Base-by-base conservation (phyloP, 495 filamentous ascomycete genomes). In the Xylaria castorea region DNA sequence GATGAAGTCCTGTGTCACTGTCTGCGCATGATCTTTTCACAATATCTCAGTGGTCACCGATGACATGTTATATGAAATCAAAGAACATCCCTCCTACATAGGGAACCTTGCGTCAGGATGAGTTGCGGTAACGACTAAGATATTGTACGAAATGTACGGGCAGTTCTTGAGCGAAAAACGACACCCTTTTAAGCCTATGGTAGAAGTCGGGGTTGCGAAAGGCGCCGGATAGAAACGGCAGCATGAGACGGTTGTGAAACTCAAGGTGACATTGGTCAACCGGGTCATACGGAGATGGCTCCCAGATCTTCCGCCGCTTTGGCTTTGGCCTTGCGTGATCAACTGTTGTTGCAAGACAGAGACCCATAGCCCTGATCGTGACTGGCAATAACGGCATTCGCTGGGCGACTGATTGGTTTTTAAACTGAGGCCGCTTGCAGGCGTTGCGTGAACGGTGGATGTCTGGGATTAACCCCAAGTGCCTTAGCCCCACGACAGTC, bases 241-340 rank as follows among this genome's bases (percentile, higher is more conserved):
- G 30, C 32, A 67, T 67, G 64, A 67, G 50, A 68, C 50, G 66
- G 66, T 42, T 34, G 50, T 55, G 48, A 68, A 57, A 57, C 48
- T 40, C 32, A 9, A 55, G n/a, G 48, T 55, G 65, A 57, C n/a
- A 18, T 51, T 18, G 34, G 30, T 20, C 46, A 18, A 46, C 48
- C 2, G 36, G 55, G 20, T 40, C 65, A 16, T 30, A 57, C 22
- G 27, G 53, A 30, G 25, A 63, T 40, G 30, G n/a, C 25, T 6
- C 32, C 34, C 48, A 42, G 66, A 27, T 44, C 34, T 67, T 36
- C 22, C 34, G n/a, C 42, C 66, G 32, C 48, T 30, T 57, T 68
- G 34, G 44, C 66, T 55, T 57, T 67, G 65, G 42, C 32, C 48
- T 42, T 32, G 42, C 42, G 65, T 55, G 65, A 55, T 48, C 38